Evolutionary conservation across 2,329 filamentous ascomycete genomes (phyloP).

Genomic region (Trichoderma polysporum): DNA sequence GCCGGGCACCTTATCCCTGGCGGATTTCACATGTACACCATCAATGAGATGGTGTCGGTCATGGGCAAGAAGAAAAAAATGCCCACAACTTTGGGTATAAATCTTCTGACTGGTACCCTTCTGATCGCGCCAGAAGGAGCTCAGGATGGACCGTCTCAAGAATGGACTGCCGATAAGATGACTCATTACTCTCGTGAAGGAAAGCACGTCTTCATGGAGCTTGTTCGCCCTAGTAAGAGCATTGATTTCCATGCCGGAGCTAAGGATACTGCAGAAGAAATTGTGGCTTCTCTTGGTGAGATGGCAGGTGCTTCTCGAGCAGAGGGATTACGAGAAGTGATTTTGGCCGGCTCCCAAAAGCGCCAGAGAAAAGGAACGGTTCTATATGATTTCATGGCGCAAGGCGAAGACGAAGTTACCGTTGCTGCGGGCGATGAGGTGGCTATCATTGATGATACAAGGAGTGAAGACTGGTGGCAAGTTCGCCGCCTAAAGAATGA

Average conservation of each 20-base stretch:
- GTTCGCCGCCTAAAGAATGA: constrained; percentile 86
- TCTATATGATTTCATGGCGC: constrained; percentile 94
- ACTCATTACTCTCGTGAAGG: constrained; percentile 98
- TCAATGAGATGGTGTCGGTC: constrained; percentile 95
- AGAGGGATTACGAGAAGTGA: constrained; percentile 81
- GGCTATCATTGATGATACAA: constrained; percentile 80
- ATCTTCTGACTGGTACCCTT: constrained; percentile 82
- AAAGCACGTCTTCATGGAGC: constrained; percentile 94
- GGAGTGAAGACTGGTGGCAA: constrained; percentile 99
- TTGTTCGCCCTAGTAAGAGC: constrained; percentile 89
- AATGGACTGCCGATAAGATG: constrained; percentile 93
- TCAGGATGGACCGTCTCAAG: constrained; percentile 78
- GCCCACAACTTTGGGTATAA: constrained; percentile 95
- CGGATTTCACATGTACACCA: constrained; percentile 92
- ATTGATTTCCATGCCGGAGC: constrained; percentile 95
- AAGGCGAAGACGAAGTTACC: constrained; percentile 94
- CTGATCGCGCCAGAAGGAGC: constrained; percentile 86
- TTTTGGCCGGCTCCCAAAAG: constrained; percentile 71
- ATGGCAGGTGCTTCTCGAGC: constrained; percentile 81
- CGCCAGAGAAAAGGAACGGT: constrained; percentile 79
- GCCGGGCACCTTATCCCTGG: constrained; percentile 63
- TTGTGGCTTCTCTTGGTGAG: constrained; percentile 83
- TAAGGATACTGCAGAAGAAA: constrained; percentile 94
- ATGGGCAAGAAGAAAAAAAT: constrained; percentile 98
- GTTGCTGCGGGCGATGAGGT: constrained; percentile 90